Conservation (phyloP, 495 filamentous ascomycete genomes). For the Gamarada debralockiae region DNA sequence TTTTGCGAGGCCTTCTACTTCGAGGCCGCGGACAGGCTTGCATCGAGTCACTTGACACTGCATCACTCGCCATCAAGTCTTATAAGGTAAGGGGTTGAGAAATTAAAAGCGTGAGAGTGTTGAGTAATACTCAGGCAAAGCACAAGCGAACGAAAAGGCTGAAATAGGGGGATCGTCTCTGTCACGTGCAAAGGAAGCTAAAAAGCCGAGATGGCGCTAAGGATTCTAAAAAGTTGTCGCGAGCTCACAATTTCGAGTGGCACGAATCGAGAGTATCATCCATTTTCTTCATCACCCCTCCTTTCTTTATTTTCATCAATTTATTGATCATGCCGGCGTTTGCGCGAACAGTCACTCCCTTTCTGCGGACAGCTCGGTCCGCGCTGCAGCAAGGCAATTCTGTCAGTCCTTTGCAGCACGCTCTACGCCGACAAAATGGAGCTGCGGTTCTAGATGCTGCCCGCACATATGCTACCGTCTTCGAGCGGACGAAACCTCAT, state of each 20-base stretch:
- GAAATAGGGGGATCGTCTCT: too few species aligned
- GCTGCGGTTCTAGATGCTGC: slow-evolving; percentile 61
- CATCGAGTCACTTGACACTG: too few species aligned
- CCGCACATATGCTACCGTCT: slow-evolving; percentile 73
- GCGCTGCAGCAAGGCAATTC: slow-evolving; percentile 57
- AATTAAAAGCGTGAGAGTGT: too few species aligned
- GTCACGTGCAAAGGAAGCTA: neutral
- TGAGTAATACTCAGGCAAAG: too few species aligned
- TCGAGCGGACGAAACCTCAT: slow-evolving; percentile 90
- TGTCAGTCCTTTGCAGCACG: slow-evolving; percentile 62
- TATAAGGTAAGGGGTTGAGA: too few species aligned
- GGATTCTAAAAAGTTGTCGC: neutral
- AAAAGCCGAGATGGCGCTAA: too few species aligned
- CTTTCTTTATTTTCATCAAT: slow-evolving; percentile 6
- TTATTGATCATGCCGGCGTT: slow-evolving; percentile 32
- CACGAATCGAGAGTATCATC: neutral
- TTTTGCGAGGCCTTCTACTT: too few species aligned
- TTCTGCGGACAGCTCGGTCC: slow-evolving; percentile 63
- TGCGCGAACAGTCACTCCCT: slow-evolving; percentile 61
- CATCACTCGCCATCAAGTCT: too few species aligned
- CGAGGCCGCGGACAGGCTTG: too few species aligned
- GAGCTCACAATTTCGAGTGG: neutral
- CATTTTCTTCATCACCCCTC: slow-evolving; percentile 6
- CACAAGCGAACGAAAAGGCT: too few species aligned
- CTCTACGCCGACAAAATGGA: slow-evolving; percentile 59